Conservation (phyloP, 2,329 filamentous ascomycete genomes). For the Fusarium fracticaudum region DNA sequence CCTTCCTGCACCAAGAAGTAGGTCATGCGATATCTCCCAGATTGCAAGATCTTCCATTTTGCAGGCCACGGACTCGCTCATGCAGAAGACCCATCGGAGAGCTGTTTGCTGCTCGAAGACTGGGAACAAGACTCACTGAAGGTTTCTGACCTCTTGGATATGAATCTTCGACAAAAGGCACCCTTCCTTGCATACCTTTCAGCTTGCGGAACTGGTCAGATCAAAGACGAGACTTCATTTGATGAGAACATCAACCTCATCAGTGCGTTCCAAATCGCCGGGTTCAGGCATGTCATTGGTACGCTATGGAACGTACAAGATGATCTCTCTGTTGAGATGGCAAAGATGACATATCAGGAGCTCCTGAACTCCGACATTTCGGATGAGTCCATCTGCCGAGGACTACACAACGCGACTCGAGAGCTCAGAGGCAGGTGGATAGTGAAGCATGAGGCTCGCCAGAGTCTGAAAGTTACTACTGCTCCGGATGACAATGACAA, state of each 20-base stretch:
- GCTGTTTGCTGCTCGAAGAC: not conserved
- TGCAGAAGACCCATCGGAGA: not conserved
- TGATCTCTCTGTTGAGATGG: not conserved
- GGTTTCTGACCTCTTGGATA: not conserved
- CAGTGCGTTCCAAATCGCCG: not conserved
- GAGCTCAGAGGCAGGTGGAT: not conserved
- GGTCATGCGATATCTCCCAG: not conserved
- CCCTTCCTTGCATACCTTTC: slow-evolving; percentile 8
- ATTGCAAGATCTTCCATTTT: slow-evolving; percentile 3
- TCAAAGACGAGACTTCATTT: not conserved
- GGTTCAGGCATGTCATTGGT: not conserved
- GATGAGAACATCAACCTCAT: slow-evolving; percentile 1
- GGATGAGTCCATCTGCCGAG: not conserved
- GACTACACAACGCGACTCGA: not conserved
- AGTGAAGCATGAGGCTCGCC: no score
- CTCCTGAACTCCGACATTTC: accelerated
- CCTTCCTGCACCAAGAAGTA: not conserved
- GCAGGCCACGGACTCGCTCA: not conserved
- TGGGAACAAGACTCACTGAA: not conserved
- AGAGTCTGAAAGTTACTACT: no score
- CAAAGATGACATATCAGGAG: not conserved
- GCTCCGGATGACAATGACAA: no score
- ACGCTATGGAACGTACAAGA: not conserved
- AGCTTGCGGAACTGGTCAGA: not conserved
- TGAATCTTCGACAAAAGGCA: not conserved